Evolutionary conservation across 1,284 basidiomycete genomes (phyloP).

Genomic region (Chondrostereum purpureum): DNA sequence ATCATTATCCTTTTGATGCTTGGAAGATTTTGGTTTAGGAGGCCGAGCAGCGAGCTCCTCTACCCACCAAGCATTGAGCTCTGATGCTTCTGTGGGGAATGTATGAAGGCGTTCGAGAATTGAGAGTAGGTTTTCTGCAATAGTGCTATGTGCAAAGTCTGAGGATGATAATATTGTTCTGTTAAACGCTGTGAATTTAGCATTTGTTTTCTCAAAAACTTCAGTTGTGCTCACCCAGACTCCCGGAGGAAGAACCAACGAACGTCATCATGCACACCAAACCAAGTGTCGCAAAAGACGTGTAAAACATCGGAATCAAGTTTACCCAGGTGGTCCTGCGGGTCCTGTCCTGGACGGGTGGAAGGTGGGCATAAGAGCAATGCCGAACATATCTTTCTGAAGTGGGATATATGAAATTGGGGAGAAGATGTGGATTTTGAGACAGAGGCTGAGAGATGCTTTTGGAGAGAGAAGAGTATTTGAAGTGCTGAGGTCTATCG

Average conservation of each 20-base stretch:
- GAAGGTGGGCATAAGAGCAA: slow-evolving; percentile 61
- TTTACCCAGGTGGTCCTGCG: slow-evolving; percentile 22
- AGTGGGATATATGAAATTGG: slow-evolving; percentile 67
- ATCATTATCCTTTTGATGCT: slow-evolving; percentile 23
- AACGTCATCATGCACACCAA: slow-evolving; percentile 82
- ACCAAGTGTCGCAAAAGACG: slow-evolving; percentile 63
- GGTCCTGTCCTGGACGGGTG: slow-evolving; percentile 22
- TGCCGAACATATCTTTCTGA: slow-evolving; percentile 56
- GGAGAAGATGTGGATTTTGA: slow-evolving; percentile 37
- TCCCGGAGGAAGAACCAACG: slow-evolving; percentile 93
- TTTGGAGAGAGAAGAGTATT: slow-evolving; percentile 77
- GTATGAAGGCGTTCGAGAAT: slow-evolving; percentile 76
- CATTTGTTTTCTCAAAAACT: not conserved
- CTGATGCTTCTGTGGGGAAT: slow-evolving; percentile 71
- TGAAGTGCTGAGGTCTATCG: slow-evolving; percentile 66
- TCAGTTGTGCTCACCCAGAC: slow-evolving; percentile 48
- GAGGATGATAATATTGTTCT: slow-evolving; percentile 23
- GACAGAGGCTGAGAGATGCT: slow-evolving; percentile 66
- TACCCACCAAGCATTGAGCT: slow-evolving; percentile 87
- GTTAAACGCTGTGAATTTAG: slow-evolving; percentile 1
- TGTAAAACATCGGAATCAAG: slow-evolving; percentile 57
- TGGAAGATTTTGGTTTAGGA: slow-evolving; percentile 38
- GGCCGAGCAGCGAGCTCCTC: slow-evolving; percentile 62
- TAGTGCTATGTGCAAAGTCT: too few relatives aligned
- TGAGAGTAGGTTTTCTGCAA: slow-evolving; percentile 64